Evolutionary conservation across 2,329 filamentous ascomycete species (phyloP).

Genomic region (Cryphonectria nitschkei): DNA sequence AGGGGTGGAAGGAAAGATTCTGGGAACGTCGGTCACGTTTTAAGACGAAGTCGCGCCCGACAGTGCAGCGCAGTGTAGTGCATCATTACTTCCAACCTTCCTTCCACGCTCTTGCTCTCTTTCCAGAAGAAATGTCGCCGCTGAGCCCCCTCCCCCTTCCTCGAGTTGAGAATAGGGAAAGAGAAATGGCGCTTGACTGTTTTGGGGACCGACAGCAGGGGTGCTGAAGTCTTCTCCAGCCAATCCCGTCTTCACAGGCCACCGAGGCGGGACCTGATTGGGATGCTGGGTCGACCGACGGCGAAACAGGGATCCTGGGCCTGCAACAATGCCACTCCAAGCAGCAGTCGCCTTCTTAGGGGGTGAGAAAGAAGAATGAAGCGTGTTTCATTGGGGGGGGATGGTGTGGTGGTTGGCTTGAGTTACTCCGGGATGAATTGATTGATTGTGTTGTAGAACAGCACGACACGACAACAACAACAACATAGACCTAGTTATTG

Average conservation of each 20-base stretch:
- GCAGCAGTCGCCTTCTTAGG: background rate
- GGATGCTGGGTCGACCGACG: constrained; percentile 11
- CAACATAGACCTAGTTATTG: background rate
- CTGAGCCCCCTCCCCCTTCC: constrained; percentile 7
- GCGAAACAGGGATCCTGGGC: background rate
- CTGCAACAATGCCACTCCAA: background rate
- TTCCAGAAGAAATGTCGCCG: constrained; percentile 14
- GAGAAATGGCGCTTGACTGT: constrained; percentile 15
- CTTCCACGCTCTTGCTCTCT: background rate
- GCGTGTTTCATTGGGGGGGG: no score
- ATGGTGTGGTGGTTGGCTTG: background rate
- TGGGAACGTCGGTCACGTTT: constrained; percentile 6
- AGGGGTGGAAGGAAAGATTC: background rate
- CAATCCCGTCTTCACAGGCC: constrained; percentile 23
- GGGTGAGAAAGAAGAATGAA: background rate
- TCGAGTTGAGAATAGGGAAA: background rate
- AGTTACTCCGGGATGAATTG: background rate
- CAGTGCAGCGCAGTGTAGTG: background rate
- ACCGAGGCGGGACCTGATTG: constrained; percentile 19
- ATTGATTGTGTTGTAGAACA: background rate
- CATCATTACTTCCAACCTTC: background rate
- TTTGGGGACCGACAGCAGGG: constrained; percentile 26
- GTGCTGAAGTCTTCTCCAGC: background rate
- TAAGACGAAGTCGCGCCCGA: constrained; percentile 1
- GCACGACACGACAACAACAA: no score